Evolutionary conservation across 1,284 basidiomycete species (phyloP), one percentile per base, ranked within the genome.

Genomic region (Pseudozyma sp.): DNA sequence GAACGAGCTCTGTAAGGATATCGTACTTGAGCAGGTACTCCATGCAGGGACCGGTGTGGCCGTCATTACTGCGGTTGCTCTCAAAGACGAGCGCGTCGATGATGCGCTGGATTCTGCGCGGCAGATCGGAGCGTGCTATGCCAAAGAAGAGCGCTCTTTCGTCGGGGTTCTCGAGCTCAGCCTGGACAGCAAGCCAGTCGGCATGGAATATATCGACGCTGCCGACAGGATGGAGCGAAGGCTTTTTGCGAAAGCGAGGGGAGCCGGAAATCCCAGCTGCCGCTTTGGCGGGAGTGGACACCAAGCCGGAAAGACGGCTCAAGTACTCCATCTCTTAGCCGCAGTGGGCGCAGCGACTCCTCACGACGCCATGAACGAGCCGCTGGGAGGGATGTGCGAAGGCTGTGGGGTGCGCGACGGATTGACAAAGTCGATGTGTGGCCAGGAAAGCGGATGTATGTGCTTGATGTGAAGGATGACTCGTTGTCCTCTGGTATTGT

Each of bases 1-100:
- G 60, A 30, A 84, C 81, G 16, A 85, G 75, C 45, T 67, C 54
- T 8, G 67, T 74, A 29, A 82, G 66, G 7, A 82, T 68, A 88
- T 77, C 90, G 79, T 95, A 92, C 86, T 94, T 93, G 51, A 98
- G 86, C 33, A 97, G 88, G 85, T 93, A 94, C 85, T 97, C 96
- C 68, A 97, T 87, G 82, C 94, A 96, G 16, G 89, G 90, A 24
- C 94, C 94, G 3, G 75, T 68, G 65, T 74, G 62, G 65, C 92
- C 92, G 86, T 92, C 92, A 78, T 94, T 92, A 17, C 88, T 89
- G 68, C 90, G 87, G 16, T 91, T 91, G 29, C 91, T 91, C 84
- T 97, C 94, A 86, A 90, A 90, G 16, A 96, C 92, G 46, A 97
- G 87, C 3, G 92, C 88, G 84, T 95, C 92, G 4, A 94, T 91